Conservation (phyloP, 169 alveolate species). For the Miamiensis avidus region DNA sequence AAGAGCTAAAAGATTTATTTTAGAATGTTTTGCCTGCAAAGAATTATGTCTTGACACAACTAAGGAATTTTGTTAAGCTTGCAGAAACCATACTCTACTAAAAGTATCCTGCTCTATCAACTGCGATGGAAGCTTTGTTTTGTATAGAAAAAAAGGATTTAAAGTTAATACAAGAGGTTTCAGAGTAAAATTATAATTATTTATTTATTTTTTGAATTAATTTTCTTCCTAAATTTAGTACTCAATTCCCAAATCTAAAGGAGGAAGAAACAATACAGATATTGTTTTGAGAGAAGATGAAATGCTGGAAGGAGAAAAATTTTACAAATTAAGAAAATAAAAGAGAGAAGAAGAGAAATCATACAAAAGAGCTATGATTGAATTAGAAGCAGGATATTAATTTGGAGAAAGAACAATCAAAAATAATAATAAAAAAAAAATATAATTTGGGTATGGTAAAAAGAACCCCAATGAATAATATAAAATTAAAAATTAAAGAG, state of each 20-base stretch:
- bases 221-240: constrained; percentile 19
- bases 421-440: not conserved
- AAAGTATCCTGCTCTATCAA: constrained; percentile 47
- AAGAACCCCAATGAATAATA: constrained; percentile 34
- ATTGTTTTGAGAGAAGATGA: constrained; percentile 39
- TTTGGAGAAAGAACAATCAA: constrained; percentile 36
- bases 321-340: constrained; percentile 11
- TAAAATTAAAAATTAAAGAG: constrained; percentile 12
- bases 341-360: constrained; percentile 30
- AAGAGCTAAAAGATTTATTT: constrained; percentile 39
- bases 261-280: constrained; percentile 21
- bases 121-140: constrained; percentile 38
- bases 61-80: constrained; percentile 30
- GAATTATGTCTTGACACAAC: constrained; percentile 26
- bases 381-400: constrained; percentile 39
- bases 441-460: constrained; percentile 34
- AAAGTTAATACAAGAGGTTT: constrained; percentile 31
- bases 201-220: not conserved
- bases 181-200: constrained; percentile 4
- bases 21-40: constrained; percentile 38
- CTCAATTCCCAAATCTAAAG: constrained; percentile 24
- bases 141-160: constrained; percentile 43
- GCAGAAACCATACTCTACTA: constrained; percentile 30
- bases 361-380: constrained; percentile 30
- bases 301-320: constrained; percentile 23